Evolutionary conservation across 2,329 filamentous ascomycete genomes (phyloP).

Genomic region (Ilyonectria mors-panacis): DNA sequence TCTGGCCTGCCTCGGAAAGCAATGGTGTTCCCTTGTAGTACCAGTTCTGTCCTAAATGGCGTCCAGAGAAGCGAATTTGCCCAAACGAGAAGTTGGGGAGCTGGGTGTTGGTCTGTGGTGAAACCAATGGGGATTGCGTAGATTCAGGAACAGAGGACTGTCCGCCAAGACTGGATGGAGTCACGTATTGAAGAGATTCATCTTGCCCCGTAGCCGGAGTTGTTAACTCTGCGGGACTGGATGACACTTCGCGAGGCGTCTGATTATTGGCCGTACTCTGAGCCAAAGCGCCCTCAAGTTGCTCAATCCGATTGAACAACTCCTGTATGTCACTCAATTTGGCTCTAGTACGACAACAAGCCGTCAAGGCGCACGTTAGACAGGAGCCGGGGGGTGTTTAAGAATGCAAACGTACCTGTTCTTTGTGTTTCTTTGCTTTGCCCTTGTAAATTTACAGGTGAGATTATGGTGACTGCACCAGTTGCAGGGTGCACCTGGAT

Average conservation of each 20-base stretch:
- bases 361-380: no score
- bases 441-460: not conserved
- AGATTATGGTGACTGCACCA: conserved; percentile 6
- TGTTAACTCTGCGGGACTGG: conserved; percentile 4
- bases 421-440: not conserved
- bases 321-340: conserved; percentile 39
- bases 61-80: conserved; percentile 26
- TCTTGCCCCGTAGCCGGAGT: conserved; percentile 12
- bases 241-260: not conserved
- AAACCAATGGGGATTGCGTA: not conserved
- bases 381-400: not conserved
- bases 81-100: conserved; percentile 12
- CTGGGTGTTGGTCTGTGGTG: not conserved
- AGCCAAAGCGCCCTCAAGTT: conserved; percentile 35
- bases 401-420: not conserved
- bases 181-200: not conserved
- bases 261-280: not conserved
- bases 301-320: conserved; percentile 38
- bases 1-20: not conserved
- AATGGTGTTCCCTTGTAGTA: not conserved
- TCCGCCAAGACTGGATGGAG: not conserved
- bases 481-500: conserved; percentile 12
- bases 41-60: conserved; percentile 1
- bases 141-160: not conserved
- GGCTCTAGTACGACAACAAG: conserved; percentile 11